A percentile compares a stretch with the other conserved stretches of the same genome.
Conservation (phyloP, 768 basidiomycete species). For the Psilocybe azurescens region DNA sequence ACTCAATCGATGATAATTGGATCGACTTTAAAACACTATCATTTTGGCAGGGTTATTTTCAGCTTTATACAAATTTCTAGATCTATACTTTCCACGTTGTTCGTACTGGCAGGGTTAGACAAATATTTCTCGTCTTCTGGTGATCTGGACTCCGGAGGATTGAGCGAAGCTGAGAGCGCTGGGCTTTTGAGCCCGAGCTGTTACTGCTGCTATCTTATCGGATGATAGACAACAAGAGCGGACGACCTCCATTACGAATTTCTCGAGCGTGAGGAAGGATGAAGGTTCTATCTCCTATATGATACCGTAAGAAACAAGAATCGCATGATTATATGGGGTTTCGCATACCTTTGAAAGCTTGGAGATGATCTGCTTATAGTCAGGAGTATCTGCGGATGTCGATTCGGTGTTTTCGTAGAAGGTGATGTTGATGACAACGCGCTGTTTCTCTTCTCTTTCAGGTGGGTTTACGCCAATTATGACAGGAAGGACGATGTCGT, state of each 20-base stretch:
- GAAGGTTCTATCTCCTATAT: constrained; percentile 48
- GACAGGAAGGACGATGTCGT: constrained; percentile 52
- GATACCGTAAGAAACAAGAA: background rate
- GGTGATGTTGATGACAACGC: constrained; percentile 58
- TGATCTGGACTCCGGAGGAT: constrained; percentile 68
- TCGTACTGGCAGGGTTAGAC: background rate
- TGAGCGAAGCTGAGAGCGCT: constrained; percentile 72
- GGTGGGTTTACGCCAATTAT: constrained; percentile 77
- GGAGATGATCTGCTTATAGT: constrained; percentile 43
- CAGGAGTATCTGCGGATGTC: constrained; percentile 28
- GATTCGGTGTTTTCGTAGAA: constrained; percentile 39
- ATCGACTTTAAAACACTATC: too few species aligned
- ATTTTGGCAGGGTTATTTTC: background rate
- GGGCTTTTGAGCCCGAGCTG: constrained; percentile 68
- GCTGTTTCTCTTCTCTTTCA: constrained; percentile 69
- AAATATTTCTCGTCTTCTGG: constrained; percentile 32
- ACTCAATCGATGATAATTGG: too few species aligned
- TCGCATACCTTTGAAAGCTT: constrained; percentile 37
- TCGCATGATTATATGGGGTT: background rate
- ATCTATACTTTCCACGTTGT: background rate
- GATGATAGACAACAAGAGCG: constrained; percentile 40
- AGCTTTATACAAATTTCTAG: background rate
- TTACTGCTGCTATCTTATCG: constrained; percentile 42
- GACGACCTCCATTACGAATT: constrained; percentile 55
- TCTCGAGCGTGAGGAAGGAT: constrained; percentile 65